Percentiles rank a stretch among this genome's conserved stretches.
phyloP scores from a whole-genome alignment of 768 basidiomycete species.

The Leccinum uliginosum region DNA sequence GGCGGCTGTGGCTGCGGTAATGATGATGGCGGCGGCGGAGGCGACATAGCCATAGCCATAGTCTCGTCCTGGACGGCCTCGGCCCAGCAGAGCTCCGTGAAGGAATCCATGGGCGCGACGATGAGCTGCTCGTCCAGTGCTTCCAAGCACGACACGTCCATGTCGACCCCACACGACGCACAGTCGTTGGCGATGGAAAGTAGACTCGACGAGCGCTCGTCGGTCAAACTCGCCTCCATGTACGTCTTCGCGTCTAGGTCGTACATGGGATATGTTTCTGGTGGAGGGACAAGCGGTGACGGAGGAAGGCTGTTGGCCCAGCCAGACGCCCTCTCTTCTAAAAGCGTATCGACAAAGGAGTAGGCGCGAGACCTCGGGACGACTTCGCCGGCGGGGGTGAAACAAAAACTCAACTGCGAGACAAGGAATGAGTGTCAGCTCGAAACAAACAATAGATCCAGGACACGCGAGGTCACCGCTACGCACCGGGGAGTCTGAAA shows the following conservation, averaged over 20 bases:
- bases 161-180: conserved; percentile 27
- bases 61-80: conserved; percentile 30
- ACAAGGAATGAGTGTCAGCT: conserved; percentile 4
- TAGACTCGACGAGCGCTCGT: conserved; percentile 8
- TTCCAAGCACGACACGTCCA: conserved; percentile 35
- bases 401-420: conserved; percentile 21
- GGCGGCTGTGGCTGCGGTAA: not conserved
- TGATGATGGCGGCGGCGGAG: not conserved
- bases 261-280: conserved; percentile 8
- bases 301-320: conserved; percentile 19
- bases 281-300: conserved; percentile 4
- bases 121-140: conserved; percentile 39
- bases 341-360: conserved; percentile 12
- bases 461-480: not conserved
- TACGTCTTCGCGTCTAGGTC: conserved; percentile 1
- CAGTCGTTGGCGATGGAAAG: conserved; percentile 20
- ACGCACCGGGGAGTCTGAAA: conserved; percentile 27
- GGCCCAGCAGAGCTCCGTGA: conserved; percentile 39
- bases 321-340: conserved; percentile 17
- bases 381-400: conserved; percentile 13
- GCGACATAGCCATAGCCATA: not conserved
- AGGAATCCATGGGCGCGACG: conserved; percentile 34
- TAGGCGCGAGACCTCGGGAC: conserved; percentile 7
- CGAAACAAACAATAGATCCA: not conserved
- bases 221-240: conserved; percentile 1